Evolutionary conservation across 2,329 filamentous ascomycete genomes (phyloP), one percentile per base, ranked within the genome.

Genomic region (Aspergillus eucalypticola): DNA sequence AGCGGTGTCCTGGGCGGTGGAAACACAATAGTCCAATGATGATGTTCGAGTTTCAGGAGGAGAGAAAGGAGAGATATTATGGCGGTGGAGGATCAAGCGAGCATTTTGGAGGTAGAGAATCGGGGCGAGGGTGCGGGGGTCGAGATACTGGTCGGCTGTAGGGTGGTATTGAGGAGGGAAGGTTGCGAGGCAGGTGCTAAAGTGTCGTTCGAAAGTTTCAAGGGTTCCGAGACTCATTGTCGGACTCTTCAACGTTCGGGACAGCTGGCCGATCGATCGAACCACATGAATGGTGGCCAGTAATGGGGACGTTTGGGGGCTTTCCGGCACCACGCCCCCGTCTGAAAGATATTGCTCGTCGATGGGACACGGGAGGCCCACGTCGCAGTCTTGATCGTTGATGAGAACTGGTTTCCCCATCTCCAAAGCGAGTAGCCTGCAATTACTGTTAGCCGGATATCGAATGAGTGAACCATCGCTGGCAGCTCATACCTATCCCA

Each of bases 321-420:
- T 63, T 55, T 76, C 69, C 2, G 71, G 66, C 2, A 72, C 55
- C 81, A 80, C 29, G 74, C 79, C 57, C 78, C 84, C 58, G 76
- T 84, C 41, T 80, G 83, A 39, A 82, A 78, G 74, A 41, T 73
- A 75, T 67, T 91, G 88, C 68, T 97, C 93, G 73, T 96, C 91
- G 23, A 92, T 84, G 0, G 90, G 85, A 23, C 88, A 88, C 0
- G 94, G 94, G 25, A 96, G 84, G 21, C 86, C 82, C 6, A 93
- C 88, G 66, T 97, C 91, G 79, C 92, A 96, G 74, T 98, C 94
- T 32, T 86, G 84, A 68, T 98, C 94, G 70, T 93, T 84, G 70
- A 98, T 96, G 65, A 93, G 78, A 58, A 90, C 85, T 0, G 94
- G 92, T 54, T 90, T 87, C 8, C 91, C 90, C 35, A 92, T 82